Percentiles rank a stretch among this genome's conserved stretches.
These are phyloP conservation scores for Geotrichum phurueaensis DNA, from an alignment of 1,139 yeast species.

Conservation along the genomic window DNA sequence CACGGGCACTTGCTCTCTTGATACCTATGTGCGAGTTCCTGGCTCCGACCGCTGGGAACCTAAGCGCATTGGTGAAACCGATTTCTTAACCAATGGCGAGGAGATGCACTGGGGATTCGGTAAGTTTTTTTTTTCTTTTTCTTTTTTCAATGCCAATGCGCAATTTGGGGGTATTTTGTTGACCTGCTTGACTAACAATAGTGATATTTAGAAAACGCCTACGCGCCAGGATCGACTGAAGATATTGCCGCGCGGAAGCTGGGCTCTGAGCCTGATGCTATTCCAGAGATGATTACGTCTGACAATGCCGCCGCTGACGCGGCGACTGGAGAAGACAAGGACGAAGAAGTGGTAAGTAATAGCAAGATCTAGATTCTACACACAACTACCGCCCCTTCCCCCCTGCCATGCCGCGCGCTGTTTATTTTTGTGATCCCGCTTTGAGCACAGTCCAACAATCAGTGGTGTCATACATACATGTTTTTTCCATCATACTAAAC, in stretches of 20 bases:
- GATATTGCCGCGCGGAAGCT: slow-evolving; percentile 46
- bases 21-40: slow-evolving; percentile 42
- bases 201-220: slow-evolving; percentile 35
- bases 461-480: neutral
- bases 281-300: neutral
- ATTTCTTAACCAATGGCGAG: slow-evolving; percentile 66
- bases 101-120: slow-evolving; percentile 89
- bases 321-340: slow-evolving; percentile 19
- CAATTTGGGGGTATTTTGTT: neutral
- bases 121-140: slow-evolving; percentile 26
- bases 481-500: neutral
- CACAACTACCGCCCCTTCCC: neutral
- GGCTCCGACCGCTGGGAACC: slow-evolving; percentile 50
- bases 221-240: slow-evolving; percentile 75
- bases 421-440: neutral
- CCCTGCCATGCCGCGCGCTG: neutral
- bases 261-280: slow-evolving; percentile 3
- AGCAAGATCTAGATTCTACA: neutral
- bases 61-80: slow-evolving; percentile 61
- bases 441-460: too few species aligned
- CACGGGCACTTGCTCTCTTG: slow-evolving; percentile 56
- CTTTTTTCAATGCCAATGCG: neutral
- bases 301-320: slow-evolving; percentile 11
- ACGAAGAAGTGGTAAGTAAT: slow-evolving; percentile 26
- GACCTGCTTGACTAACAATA: neutral